Evolutionary conservation across 192 early-diverging fungal genomes (phyloP).

Genomic region (Linnemannia hyalina): DNA sequence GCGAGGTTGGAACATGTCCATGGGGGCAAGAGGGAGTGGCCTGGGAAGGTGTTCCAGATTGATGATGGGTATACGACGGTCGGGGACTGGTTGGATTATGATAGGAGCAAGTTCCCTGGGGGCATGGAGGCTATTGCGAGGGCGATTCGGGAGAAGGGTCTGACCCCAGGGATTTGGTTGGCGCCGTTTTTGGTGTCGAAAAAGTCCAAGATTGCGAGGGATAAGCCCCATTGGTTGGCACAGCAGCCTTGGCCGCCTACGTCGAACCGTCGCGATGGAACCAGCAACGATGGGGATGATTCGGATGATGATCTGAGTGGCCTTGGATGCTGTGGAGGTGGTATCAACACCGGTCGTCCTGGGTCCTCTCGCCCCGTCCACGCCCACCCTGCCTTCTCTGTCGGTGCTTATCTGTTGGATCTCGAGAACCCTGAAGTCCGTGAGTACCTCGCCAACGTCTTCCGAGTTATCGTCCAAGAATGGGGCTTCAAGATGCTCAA

Average conservation of each 20-base stretch:
- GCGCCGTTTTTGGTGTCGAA: constrained; percentile 61
- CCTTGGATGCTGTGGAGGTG: constrained; percentile 13
- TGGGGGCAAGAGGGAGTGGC: constrained; percentile 42
- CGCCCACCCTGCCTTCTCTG: constrained; percentile 59
- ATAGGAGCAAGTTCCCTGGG: constrained; percentile 60
- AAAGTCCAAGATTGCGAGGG: constrained; percentile 54
- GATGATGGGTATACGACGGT: constrained; percentile 66
- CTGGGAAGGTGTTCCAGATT: constrained; percentile 65
- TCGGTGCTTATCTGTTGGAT: constrained; percentile 61
- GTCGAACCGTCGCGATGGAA: background rate
- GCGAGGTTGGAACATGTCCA: constrained; percentile 1
- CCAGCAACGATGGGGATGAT: background rate
- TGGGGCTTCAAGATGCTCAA: constrained; percentile 67
- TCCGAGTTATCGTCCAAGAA: constrained; percentile 55
- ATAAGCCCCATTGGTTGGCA: constrained; percentile 63
- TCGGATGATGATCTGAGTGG: background rate
- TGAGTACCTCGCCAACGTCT: constrained; percentile 57
- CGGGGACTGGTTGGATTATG: constrained; percentile 62
- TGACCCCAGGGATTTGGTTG: constrained; percentile 62
- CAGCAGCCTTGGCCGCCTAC: constrained; percentile 8
- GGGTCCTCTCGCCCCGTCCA: constrained; percentile 16
- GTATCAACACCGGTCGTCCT: background rate
- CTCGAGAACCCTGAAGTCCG: constrained; percentile 58
- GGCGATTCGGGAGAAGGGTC: constrained; percentile 50
- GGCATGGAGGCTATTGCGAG: constrained; percentile 58